Evolutionary conservation across 331 rosid species (phyloP), one percentile per base, ranked within the genome.

Genomic region (Rosa hybrid): DNA sequence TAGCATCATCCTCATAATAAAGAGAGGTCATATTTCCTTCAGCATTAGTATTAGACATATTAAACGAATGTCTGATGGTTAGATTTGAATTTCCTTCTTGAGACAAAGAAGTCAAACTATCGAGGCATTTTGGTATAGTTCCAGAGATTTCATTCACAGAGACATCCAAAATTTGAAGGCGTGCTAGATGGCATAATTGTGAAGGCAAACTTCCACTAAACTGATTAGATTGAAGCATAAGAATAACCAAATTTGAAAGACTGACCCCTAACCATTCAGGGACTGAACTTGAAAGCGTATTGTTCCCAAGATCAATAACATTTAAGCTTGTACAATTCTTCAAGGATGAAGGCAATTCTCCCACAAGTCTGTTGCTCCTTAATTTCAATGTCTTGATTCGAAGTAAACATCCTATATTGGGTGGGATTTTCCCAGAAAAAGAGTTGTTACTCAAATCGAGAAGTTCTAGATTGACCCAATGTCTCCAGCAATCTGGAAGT

Each of bases 401-500:
- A 12, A 27, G 3, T 0, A 79, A 0, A 0, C 4, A 56, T 34
- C 82, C 76, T 44, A 72, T 1, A 8, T 82, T 48, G 7, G 13
- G n/a, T 0, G 89, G 87, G 71, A 86, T 65, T 2, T 70, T 68
- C 1, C 82, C 78, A 0, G 59, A 69, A 4, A 83, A 5, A 9
- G 21, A 23, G 65, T 79, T 77, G 69, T 2, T 4, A 1, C 63
- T 62, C 69, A 82, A 46, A 12, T 18, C 41, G 5, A 86, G 53
- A 13, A 30, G 38, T 12, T 17, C 13, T 41, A 86, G 68, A 2
- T n/a, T n/a, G 12, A 1, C 12, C 72, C 54, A 70, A 0, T 34
- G 44, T 21, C 13, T 49, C 84, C 76, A 85, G 9, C 86, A 87
- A 71, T 81, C 9, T 4, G 87, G 83, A 34, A 85, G 50, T 46